These are phyloP conservation scores for Fagus sylvatica DNA, from an alignment of 306 rosid species.

Conservation along the genomic window DNA sequence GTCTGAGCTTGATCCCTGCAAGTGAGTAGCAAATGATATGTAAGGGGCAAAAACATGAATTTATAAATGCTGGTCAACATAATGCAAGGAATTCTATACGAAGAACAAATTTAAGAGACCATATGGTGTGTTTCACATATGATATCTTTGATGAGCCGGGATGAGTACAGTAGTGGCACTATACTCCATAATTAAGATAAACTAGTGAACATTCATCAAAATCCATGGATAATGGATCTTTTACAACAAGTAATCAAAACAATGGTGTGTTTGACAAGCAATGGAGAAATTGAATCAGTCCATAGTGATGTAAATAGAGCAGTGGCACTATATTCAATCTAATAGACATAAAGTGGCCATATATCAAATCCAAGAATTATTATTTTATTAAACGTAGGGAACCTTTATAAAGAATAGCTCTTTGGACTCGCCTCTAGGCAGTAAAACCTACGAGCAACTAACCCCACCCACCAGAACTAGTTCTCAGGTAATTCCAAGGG, in stretches of 20 bases:
- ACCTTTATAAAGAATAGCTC: too few relatives aligned
- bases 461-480: too few relatives aligned
- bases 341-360: background rate
- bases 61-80: background rate
- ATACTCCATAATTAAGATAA: background rate
- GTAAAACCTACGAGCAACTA: too few relatives aligned
- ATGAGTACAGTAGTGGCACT: background rate
- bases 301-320: background rate
- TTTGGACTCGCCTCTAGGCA: too few relatives aligned
- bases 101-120: background rate
- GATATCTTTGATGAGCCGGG: background rate
- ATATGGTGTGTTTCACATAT: background rate
- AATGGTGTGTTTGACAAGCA: background rate
- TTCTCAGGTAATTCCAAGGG: too few relatives aligned
- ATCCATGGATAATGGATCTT: background rate
- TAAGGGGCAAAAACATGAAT: background rate
- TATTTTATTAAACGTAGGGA: too few relatives aligned
- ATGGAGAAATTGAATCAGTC: background rate
- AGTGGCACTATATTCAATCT: background rate
- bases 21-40: constrained; percentile 14
- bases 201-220: background rate
- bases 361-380: background rate
- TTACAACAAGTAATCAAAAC: constrained; percentile 10
- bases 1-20: constrained; percentile 50
- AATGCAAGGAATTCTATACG: background rate